Conservation (phyloP, 2,329 filamentous ascomycete genomes). For the Basipetospora chlamydospora region DNA sequence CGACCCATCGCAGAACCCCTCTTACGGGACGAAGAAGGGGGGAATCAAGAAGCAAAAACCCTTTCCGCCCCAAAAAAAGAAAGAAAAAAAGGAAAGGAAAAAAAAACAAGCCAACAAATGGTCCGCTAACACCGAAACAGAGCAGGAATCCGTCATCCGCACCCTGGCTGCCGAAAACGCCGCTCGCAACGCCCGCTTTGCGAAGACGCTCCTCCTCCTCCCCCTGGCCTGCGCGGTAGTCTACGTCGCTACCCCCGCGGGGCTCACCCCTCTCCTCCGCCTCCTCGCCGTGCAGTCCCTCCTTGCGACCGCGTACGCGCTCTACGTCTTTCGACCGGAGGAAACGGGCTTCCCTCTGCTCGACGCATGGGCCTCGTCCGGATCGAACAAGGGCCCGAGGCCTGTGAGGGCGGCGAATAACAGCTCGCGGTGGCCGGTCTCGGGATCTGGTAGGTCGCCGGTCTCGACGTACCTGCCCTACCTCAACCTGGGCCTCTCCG, state of each 20-base stretch:
- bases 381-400: slow-evolving; percentile 9
- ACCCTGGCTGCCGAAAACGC: slow-evolving; percentile 40
- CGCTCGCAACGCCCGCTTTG: slow-evolving; percentile 42
- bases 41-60: too few species aligned
- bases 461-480: slow-evolving; percentile 44
- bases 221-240: slow-evolving; percentile 40
- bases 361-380: slow-evolving; percentile 25
- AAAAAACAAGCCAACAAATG: too few species aligned
- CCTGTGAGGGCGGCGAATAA: slow-evolving; percentile 6
- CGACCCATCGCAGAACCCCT: too few species aligned
- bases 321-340: slow-evolving; percentile 39
- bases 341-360: slow-evolving; percentile 36
- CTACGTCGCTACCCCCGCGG: slow-evolving; percentile 35
- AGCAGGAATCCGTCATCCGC: slow-evolving; percentile 50
- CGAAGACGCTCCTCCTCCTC: slow-evolving; percentile 42
- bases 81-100: too few species aligned
- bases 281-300: slow-evolving; percentile 50
- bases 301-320: slow-evolving; percentile 44
- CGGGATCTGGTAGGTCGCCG: slow-evolving; percentile 20
- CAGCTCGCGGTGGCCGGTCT: slow-evolving; percentile 7
- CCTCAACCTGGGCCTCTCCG: slow-evolving; percentile 43
- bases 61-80: slow-evolving; percentile 3
- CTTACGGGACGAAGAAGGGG: too few species aligned
- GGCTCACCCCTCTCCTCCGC: slow-evolving; percentile 19
- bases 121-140: slow-evolving; percentile 20